A percentile compares a stretch with the other conserved stretches of the same genome.
Evolutionary conservation across 2,329 filamentous ascomycete species (phyloP).

Genomic region (Talaromyces marneffei): DNA sequence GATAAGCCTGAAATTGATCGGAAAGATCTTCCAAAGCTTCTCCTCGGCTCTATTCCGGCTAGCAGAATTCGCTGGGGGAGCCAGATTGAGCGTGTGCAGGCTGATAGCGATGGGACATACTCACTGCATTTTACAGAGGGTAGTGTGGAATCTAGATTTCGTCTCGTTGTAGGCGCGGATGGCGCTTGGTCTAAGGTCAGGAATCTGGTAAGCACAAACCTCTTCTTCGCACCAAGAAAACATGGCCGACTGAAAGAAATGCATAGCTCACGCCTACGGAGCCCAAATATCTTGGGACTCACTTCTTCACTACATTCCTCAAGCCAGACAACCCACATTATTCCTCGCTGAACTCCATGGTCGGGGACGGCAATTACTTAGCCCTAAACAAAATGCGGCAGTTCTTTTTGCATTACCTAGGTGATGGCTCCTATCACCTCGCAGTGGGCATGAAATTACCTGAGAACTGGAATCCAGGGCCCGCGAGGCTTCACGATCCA

Average conservation of each 20-base stretch:
- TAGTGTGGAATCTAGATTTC: conserved; percentile 30
- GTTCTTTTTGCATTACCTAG: conserved; percentile 18
- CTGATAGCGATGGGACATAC: conserved; percentile 4
- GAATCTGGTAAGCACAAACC: conserved; percentile 23
- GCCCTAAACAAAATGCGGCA: conserved; percentile 17
- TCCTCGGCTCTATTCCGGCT: conserved; percentile 31
- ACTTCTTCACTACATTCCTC: conserved; percentile 20
- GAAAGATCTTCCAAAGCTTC: conserved; percentile 28
- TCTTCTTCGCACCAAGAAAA: conserved; percentile 12
- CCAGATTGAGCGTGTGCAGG: conserved; percentile 17
- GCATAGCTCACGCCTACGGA: conserved; percentile 27
- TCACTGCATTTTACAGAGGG: conserved; percentile 28
- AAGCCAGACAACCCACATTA: conserved; percentile 24
- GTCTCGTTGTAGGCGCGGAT: conserved; percentile 46
- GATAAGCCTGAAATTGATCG: conserved; percentile 41
- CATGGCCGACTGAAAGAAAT: background rate
- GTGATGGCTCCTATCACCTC: conserved; percentile 18
- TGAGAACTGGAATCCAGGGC: conserved; percentile 15
- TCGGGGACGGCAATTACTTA: conserved; percentile 17
- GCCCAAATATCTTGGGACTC: conserved; percentile 31
- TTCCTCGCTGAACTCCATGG: conserved; percentile 19
- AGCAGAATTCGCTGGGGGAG: conserved; percentile 31
- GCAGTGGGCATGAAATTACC: conserved; percentile 11
- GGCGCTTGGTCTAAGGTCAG: conserved; percentile 42
- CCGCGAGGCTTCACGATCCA: background rate